phyloP scores from a whole-genome alignment of 768 basidiomycete genomes.

The Lepiota brunneoincarnata region DNA sequence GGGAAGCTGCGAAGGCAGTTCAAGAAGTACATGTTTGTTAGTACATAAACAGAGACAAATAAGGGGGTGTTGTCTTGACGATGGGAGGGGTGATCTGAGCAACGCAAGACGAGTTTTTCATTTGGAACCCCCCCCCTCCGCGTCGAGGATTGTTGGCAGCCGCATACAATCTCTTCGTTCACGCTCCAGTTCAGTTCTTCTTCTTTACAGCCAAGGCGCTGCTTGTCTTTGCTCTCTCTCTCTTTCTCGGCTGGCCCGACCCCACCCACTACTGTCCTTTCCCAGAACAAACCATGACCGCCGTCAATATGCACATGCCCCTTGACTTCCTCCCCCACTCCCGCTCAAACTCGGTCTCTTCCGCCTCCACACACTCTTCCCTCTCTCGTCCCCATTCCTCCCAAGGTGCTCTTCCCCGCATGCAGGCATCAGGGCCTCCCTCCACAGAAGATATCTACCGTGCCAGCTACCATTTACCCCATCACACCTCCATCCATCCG shows the following conservation, averaged over 20 bases:
- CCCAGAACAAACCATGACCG: slow-evolving; percentile 48
- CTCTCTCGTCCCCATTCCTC: slow-evolving; percentile 78
- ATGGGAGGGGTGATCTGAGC: slow-evolving; percentile 31
- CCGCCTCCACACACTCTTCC: slow-evolving; percentile 69
- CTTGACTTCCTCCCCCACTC: slow-evolving; percentile 80
- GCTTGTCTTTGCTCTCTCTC: slow-evolving; percentile 20
- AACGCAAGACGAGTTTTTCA: slow-evolving; percentile 25
- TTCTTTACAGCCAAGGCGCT: slow-evolving; percentile 19
- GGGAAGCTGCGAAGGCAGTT: slow-evolving; percentile 62
- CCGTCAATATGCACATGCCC: slow-evolving; percentile 72
- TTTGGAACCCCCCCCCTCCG: slow-evolving; percentile 22
- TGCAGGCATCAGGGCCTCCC: slow-evolving; percentile 48
- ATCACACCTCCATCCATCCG: slow-evolving; percentile 37
- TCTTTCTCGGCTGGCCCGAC: slow-evolving; percentile 67
- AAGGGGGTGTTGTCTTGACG: slow-evolving; percentile 42
- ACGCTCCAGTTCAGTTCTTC: slow-evolving; percentile 19
- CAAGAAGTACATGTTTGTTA: slow-evolving; percentile 73
- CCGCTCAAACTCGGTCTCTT: slow-evolving; percentile 76
- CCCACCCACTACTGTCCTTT: slow-evolving; percentile 38
- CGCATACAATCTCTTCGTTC: slow-evolving; percentile 20
- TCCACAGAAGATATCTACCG: slow-evolving; percentile 71
- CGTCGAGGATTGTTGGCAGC: slow-evolving; percentile 1
- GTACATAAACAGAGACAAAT: slow-evolving; percentile 29
- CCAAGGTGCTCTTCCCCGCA: slow-evolving; percentile 57
- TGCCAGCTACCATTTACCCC: slow-evolving; percentile 54